Conservation (phyloP, 495 filamentous ascomycete species). For the Cercophora newfieldiana region DNA sequence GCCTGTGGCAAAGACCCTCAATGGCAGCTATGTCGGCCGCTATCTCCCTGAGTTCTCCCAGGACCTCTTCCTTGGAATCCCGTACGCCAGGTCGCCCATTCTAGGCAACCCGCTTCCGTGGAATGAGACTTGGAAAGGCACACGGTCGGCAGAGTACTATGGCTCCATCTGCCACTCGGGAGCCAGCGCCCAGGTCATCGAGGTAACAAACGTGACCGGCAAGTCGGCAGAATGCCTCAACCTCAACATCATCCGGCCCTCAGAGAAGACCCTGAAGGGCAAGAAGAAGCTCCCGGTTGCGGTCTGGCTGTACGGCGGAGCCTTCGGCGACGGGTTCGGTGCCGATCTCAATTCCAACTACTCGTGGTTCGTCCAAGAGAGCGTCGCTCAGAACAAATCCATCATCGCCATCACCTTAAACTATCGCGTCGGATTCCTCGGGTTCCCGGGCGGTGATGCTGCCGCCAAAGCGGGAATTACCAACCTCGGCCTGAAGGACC, state of each 20-base stretch:
- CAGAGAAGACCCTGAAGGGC: neutral
- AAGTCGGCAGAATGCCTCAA: slow-evolving; percentile 48
- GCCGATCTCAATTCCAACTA: slow-evolving; percentile 55
- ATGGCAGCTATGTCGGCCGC: slow-evolving; percentile 48
- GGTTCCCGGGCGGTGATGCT: slow-evolving; percentile 4
- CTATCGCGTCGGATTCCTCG: slow-evolving; percentile 15
- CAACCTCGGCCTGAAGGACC: slow-evolving; percentile 48
- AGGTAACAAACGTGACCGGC: slow-evolving; percentile 26
- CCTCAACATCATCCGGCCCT: slow-evolving; percentile 36
- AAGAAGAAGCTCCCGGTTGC: slow-evolving; percentile 34
- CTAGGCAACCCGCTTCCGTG: slow-evolving; percentile 36
- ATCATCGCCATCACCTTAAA: slow-evolving; percentile 40
- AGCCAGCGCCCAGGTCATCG: slow-evolving; percentile 38
- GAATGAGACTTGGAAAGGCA: slow-evolving; percentile 32
- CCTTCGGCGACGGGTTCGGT: slow-evolving; percentile 52
- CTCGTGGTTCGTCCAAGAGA: slow-evolving; percentile 33
- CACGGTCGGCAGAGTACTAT: slow-evolving; percentile 48
- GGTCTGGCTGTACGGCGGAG: slow-evolving; percentile 65
- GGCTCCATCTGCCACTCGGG: slow-evolving; percentile 46
- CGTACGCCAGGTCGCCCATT: slow-evolving; percentile 51
- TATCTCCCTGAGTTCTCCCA: slow-evolving; percentile 45
- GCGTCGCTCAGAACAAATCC: slow-evolving; percentile 42
- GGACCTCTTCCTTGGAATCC: slow-evolving; percentile 56
- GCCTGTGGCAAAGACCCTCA: slow-evolving; percentile 17
- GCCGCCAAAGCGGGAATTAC: slow-evolving; percentile 7